Evolutionary conservation across 306 rosid species (phyloP), one percentile per base, ranked within the genome.

Genomic region (Quercus ilex): DNA sequence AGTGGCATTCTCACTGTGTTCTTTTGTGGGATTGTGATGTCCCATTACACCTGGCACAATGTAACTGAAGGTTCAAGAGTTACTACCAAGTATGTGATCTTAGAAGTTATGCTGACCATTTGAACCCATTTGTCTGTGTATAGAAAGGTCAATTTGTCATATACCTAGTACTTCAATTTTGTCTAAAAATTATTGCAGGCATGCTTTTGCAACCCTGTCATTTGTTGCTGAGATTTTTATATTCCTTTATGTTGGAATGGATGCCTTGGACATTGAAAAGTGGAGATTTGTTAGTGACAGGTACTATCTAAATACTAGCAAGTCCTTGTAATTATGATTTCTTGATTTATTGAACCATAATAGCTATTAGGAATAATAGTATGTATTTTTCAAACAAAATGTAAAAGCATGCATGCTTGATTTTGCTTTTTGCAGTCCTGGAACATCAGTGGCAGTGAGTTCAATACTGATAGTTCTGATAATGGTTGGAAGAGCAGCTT

Each of bases 1-100:
- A 96, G 98, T 87, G 99, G 97, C 85, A 96, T 96, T 83, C 99
- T 96, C 79, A 93, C 99, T 4, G 98, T 96, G 41, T 96, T 96
- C 92, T 96, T 96, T 79, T 96, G 99, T 81, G 99, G 99, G 79
- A 96, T 96, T 75, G 93, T 91, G 14, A 93, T 96, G 99, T 96
- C 99, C 19, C 99, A 96, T 78, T 96, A 96, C 87, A 96, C 99
- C 51, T 96, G 99, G 98, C 99, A 93, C 85, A 96, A 96, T 72
- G 98, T 96, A 75, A 91, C 97, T 0, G 98, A 96, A 82, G 84
- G 94, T 85, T 96, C 99, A 81, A 91, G 98, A 88, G 77, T 89
- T 77, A 96, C 98, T 21, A 96, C 99, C 75, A 96, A 91, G 99
- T 96, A 86, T 31, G 88, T 49, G 15, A 49, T 60, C 57, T 83